A percentile compares a stretch with the other conserved stretches of the same genome.
Conservation (phyloP, 345 rosid genomes). For the Citrus unshiu region DNA sequence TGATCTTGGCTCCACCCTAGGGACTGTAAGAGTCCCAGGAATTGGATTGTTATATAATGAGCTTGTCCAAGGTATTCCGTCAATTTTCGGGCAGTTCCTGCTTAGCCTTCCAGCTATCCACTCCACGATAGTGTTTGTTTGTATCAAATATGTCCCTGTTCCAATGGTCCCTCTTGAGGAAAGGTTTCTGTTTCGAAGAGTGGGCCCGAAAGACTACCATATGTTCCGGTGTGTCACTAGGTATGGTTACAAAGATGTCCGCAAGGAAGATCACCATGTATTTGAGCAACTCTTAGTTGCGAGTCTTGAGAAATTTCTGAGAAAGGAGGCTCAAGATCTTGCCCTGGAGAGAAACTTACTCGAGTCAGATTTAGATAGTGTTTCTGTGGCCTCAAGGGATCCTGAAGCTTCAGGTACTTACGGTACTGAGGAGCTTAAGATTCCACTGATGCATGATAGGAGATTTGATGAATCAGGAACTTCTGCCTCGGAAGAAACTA, state of each 20-base stretch:
- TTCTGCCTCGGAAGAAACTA: slow-evolving; percentile 24
- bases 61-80: slow-evolving; percentile 90
- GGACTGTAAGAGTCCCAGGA: slow-evolving; percentile 82
- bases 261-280: slow-evolving; percentile 76
- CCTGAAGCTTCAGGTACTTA: slow-evolving; percentile 7
- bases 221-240: slow-evolving; percentile 87
- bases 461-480: slow-evolving; percentile 29
- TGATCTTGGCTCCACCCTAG: slow-evolving; percentile 83
- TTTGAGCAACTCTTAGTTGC: slow-evolving; percentile 82
- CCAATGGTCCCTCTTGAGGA: slow-evolving; percentile 92
- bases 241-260: slow-evolving; percentile 85
- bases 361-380: slow-evolving; percentile 42
- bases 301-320: slow-evolving; percentile 78
- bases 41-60: slow-evolving; percentile 84
- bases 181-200: slow-evolving; percentile 81
- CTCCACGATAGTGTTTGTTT: slow-evolving; percentile 78
- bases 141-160: slow-evolving; percentile 92
- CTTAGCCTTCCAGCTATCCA: slow-evolving; percentile 88
- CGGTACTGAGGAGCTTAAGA: slow-evolving; percentile 48
- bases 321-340: slow-evolving; percentile 72
- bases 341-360: slow-evolving; percentile 61
- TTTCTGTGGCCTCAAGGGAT: slow-evolving; percentile 33
- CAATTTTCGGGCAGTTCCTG: slow-evolving; percentile 83
- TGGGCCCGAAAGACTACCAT: slow-evolving; percentile 92
- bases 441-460: slow-evolving; percentile 56